Evolutionary conservation across 2,329 filamentous ascomycete species (phyloP).

Genomic region (Colletotrichum sp.): DNA sequence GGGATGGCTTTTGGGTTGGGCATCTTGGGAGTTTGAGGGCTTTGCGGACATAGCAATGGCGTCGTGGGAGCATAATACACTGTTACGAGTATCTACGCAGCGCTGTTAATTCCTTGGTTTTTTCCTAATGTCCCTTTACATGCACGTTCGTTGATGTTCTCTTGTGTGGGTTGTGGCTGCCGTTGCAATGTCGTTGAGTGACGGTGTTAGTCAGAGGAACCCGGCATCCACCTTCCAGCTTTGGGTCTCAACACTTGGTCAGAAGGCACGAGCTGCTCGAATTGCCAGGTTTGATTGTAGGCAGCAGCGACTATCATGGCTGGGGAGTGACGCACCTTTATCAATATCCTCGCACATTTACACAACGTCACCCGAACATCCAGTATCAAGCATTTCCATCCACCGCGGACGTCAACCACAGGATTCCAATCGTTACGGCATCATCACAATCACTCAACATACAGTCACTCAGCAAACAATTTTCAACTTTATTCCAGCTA

Average conservation of each 20-base stretch:
- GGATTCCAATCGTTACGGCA: neutral
- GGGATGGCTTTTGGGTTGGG: conserved; percentile 16
- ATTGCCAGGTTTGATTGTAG: neutral
- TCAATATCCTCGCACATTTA: neutral
- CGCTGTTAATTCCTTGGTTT: neutral
- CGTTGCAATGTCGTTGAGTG: neutral
- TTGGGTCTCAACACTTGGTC: neutral
- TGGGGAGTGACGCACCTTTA: neutral
- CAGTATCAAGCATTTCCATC: neutral
- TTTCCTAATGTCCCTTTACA: neutral
- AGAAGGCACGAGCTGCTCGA: neutral
- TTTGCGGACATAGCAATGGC: conserved; percentile 20
- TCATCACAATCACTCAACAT: neutral
- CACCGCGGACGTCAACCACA: neutral
- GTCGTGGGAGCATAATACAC: conserved; percentile 18
- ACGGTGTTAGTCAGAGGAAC: neutral
- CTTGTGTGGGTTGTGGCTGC: neutral
- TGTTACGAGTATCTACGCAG: conserved; percentile 15
- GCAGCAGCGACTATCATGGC: neutral
- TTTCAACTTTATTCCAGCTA: neutral
- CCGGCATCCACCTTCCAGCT: neutral
- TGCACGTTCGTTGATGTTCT: neutral
- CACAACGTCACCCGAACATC: neutral
- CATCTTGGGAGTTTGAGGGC: conserved; percentile 20
- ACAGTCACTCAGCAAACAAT: neutral